phyloP scores from a whole-genome alignment of 2,329 filamentous ascomycete genomes.

The Dactylellina parvicollis region DNA sequence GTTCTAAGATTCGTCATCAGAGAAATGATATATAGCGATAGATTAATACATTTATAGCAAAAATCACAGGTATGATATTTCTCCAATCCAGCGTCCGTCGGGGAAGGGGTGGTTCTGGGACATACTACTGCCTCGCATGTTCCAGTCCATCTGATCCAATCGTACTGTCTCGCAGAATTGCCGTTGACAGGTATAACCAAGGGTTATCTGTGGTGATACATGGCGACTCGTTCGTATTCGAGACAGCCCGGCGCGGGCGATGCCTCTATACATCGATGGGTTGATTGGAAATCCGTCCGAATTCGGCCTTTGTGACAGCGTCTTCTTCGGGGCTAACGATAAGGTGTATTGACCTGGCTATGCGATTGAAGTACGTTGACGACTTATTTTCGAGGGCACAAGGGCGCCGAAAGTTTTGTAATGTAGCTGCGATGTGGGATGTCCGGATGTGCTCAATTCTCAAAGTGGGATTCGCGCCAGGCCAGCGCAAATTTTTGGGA shows the following conservation, averaged over 20 bases:
- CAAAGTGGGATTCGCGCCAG: no score
- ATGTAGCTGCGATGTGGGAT: no score
- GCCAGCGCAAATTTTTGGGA: no score
- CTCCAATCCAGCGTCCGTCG: no score
- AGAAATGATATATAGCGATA: no score
- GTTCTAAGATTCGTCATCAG: no score
- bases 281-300: neutral
- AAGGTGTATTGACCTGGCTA: neutral
- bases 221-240: slow-evolving; percentile 33
- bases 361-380: neutral
- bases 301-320: neutral
- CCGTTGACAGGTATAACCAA: neutral
- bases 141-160: neutral
- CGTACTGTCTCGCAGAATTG: neutral
- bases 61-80: no score
- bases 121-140: slow-evolving; percentile 24
- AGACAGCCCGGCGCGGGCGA: slow-evolving; percentile 49
- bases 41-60: no score
- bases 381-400: neutral
- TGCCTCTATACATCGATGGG: slow-evolving; percentile 50
- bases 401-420: neutral
- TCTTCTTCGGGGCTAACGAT: neutral
- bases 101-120: neutral
- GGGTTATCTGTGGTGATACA: slow-evolving; percentile 8
- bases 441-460: no score